A percentile compares a stretch with the other conserved stretches of the same genome.
Evolutionary conservation across 2,329 filamentous ascomycete genomes (phyloP).

Genomic region (Dothideomycetes sp.): DNA sequence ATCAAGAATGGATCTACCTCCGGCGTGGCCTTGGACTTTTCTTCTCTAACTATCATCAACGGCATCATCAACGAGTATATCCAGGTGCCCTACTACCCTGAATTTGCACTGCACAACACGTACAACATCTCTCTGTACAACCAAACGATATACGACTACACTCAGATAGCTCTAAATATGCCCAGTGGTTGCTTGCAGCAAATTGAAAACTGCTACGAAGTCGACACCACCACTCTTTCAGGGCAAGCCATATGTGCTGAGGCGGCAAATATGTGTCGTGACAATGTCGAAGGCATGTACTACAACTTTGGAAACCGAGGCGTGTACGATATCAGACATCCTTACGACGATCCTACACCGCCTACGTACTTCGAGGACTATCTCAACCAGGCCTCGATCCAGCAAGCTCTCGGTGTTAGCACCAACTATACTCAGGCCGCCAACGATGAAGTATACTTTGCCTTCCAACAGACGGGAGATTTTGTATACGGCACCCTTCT

Average conservation of each 20-base stretch:
- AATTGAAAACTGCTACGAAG: conserved; percentile 41
- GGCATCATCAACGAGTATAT: conserved; percentile 44
- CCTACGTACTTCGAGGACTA: conserved; percentile 51
- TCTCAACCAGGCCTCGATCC: conserved; percentile 49
- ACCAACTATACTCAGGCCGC: conserved; percentile 45
- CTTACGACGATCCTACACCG: conserved; percentile 46
- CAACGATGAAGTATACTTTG: conserved; percentile 38
- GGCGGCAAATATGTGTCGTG: conserved; percentile 44
- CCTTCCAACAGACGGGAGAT: conserved; percentile 46
- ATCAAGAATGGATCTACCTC: conserved; percentile 30
- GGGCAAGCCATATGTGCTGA: conserved; percentile 40
- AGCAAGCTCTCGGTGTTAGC: conserved; percentile 44
- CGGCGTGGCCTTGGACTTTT: conserved; percentile 33
- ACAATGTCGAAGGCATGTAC: conserved; percentile 48
- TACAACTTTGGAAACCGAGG: conserved; percentile 42
- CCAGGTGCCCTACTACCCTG: conserved; percentile 38
- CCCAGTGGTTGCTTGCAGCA: conserved; percentile 35
- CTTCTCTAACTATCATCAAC: conserved; percentile 42
- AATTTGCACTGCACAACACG: conserved; percentile 44
- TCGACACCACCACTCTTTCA: conserved; percentile 20
- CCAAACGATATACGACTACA: conserved; percentile 48
- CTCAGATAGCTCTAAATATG: conserved; percentile 43
- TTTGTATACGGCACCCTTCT: conserved; percentile 51
- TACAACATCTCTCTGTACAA: conserved; percentile 46
- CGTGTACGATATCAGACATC: conserved; percentile 51